Conservation (phyloP, 192 early-diverging fungal genomes). For the Jimgerdemannia flammicorona region DNA sequence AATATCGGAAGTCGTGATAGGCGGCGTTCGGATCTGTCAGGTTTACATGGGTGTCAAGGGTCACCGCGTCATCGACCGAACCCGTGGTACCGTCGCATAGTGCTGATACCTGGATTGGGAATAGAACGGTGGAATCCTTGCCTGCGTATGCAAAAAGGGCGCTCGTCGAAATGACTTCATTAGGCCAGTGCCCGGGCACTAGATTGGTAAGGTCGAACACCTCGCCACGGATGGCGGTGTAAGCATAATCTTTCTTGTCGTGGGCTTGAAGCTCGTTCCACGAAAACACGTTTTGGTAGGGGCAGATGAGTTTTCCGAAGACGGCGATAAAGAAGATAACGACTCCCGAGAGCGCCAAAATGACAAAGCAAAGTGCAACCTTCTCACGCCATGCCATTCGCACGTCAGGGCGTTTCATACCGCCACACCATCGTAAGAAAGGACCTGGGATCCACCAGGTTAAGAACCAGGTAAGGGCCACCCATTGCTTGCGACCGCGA, state of each 20-base stretch:
- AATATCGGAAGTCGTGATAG: slow-evolving; percentile 71
- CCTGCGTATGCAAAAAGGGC: slow-evolving; percentile 62
- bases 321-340: slow-evolving; percentile 85
- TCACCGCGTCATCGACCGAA: slow-evolving; percentile 36
- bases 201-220: slow-evolving; percentile 77
- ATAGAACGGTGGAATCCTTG: slow-evolving; percentile 56
- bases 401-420: slow-evolving; percentile 75
- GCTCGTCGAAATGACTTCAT: slow-evolving; percentile 51
- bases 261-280: slow-evolving; percentile 43
- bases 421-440: slow-evolving; percentile 63
- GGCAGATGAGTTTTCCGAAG: slow-evolving; percentile 73
- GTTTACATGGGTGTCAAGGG: slow-evolving; percentile 47
- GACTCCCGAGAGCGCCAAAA: slow-evolving; percentile 70
- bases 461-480: slow-evolving; percentile 72
- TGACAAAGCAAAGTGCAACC: slow-evolving; percentile 84
- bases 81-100: slow-evolving; percentile 59
- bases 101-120: slow-evolving; percentile 71
- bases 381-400: slow-evolving; percentile 98
- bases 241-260: slow-evolving; percentile 38
- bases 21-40: slow-evolving; percentile 45
- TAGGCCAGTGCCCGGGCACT: slow-evolving; percentile 50
- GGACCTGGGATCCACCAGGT: slow-evolving; percentile 84
- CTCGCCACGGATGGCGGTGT: slow-evolving; percentile 72
- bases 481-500: slow-evolving; percentile 73
- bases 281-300: slow-evolving; percentile 69